phyloP scores from a whole-genome alignment of 768 basidiomycete genomes.

The Macrolepiota albuminosa region DNA sequence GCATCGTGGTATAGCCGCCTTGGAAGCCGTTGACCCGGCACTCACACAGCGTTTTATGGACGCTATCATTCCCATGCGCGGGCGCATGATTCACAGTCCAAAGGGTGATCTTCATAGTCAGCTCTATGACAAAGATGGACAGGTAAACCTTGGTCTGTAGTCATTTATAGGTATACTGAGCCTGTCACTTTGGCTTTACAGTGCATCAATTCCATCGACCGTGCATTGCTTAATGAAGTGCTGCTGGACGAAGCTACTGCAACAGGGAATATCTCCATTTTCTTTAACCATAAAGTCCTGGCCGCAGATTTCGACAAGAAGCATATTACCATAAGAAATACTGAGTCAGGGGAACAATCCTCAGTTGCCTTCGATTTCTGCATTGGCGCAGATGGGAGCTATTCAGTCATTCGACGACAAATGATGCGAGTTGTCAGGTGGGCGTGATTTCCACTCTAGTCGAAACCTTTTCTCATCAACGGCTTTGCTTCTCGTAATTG shows the following conservation, averaged over 20 bases:
- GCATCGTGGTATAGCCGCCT: slow-evolving; percentile 84
- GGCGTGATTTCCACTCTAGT: slow-evolving; percentile 26
- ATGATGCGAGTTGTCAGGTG: slow-evolving; percentile 94
- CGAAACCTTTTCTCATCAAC: slow-evolving; percentile 26
- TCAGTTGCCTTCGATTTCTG: slow-evolving; percentile 68
- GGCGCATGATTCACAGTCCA: slow-evolving; percentile 88
- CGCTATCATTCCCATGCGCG: slow-evolving; percentile 88
- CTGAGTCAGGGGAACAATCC: slow-evolving; percentile 35
- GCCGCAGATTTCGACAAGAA: slow-evolving; percentile 71
- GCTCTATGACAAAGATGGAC: slow-evolving; percentile 81
- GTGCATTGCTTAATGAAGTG: slow-evolving; percentile 80
- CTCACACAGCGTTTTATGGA: slow-evolving; percentile 67
- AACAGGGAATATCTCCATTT: slow-evolving; percentile 56
- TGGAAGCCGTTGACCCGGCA: slow-evolving; percentile 72
- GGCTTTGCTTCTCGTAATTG: slow-evolving; percentile 21
- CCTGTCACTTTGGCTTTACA: slow-evolving; percentile 31
- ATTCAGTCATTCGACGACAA: slow-evolving; percentile 86
- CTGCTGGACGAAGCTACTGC: slow-evolving; percentile 74
- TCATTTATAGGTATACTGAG: slow-evolving; percentile 11
- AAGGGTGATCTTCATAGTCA: slow-evolving; percentile 77
- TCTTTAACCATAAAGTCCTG: slow-evolving; percentile 80
- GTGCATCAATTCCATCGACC: slow-evolving; percentile 94
- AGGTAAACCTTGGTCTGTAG: slow-evolving; percentile 44
- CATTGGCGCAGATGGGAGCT: slow-evolving; percentile 92
- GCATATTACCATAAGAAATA: slow-evolving; percentile 48